Conservation (phyloP, 139 green algal species). For the Nannochloris sp. region DNA sequence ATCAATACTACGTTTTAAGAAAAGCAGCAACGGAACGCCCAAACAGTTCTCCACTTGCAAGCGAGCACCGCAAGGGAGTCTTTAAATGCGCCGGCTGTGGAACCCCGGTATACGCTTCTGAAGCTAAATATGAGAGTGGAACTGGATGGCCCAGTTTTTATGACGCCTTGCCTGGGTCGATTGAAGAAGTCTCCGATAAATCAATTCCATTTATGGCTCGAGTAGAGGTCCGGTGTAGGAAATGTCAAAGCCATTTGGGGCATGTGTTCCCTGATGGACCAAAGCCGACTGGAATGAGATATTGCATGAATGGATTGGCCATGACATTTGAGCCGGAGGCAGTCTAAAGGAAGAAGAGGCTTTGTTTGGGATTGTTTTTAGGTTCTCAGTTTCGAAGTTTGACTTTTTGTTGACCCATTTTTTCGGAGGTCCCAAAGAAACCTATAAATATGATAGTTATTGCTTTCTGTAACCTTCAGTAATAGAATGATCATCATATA, state of each 20-base stretch:
- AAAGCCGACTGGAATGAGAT: slow-evolving; percentile 67
- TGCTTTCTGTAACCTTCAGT: background rate
- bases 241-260: slow-evolving; percentile 2
- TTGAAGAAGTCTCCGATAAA: slow-evolving; percentile 41
- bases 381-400: background rate
- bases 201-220: slow-evolving; percentile 50
- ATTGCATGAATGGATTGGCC: slow-evolving; percentile 85
- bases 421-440: background rate
- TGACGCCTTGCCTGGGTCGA: slow-evolving; percentile 23
- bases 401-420: background rate
- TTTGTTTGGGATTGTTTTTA: background rate
- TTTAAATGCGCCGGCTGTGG: slow-evolving; percentile 54
- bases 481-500: background rate
- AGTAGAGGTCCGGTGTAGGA: slow-evolving; percentile 26
- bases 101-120: slow-evolving; percentile 37
- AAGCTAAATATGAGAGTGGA: slow-evolving; percentile 61
- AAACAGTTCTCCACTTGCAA: slow-evolving; percentile 37
- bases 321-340: slow-evolving; percentile 49
- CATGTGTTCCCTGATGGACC: slow-evolving; percentile 87
- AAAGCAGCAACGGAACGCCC: slow-evolving; percentile 54
- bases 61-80: slow-evolving; percentile 37
- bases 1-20: slow-evolving; percentile 57
- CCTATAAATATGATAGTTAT: background rate
- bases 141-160: slow-evolving; percentile 50
- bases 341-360: background rate